Conservation (phyloP, 768 basidiomycete genomes). For the Kwoniella europaea region DNA sequence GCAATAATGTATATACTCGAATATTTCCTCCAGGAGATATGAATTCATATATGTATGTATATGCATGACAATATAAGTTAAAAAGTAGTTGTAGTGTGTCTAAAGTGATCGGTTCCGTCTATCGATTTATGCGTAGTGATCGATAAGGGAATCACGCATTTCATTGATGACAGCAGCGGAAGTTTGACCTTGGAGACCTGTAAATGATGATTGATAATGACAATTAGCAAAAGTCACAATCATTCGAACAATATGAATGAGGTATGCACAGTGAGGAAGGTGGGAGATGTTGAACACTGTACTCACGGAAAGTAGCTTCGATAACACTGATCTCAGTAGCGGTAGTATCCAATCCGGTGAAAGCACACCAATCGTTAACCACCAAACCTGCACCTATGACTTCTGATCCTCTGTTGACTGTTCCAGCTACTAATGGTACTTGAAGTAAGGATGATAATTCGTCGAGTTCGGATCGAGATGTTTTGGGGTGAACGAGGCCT, state of each 20-base stretch:
- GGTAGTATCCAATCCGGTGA: slow-evolving; percentile 99
- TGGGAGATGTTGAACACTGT: no score
- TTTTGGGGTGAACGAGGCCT: slow-evolving; percentile 96
- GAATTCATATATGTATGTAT: not conserved
- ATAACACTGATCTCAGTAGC: slow-evolving; percentile 98
- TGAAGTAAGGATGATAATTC: slow-evolving; percentile 92
- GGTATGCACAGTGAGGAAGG: no score
- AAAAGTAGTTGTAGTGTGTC: not conserved
- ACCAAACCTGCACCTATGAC: slow-evolving; percentile 96
- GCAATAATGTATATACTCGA: no score
- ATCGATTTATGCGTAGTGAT: slow-evolving; percentile 79
- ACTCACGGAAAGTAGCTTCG: slow-evolving; percentile 94
- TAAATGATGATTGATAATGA: not conserved
- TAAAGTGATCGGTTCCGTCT: not conserved
- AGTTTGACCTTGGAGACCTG: slow-evolving; percentile 84
- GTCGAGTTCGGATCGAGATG: slow-evolving; percentile 95
- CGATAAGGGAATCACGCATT: slow-evolving; percentile 88
- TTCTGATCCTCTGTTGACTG: slow-evolving; percentile 97
- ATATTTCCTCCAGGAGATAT: not conserved
- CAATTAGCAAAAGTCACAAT: not conserved
- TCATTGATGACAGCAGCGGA: slow-evolving; percentile 82
- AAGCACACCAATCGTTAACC: slow-evolving; percentile 99
- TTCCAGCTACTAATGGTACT: slow-evolving; percentile 93
- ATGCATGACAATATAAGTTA: not conserved
- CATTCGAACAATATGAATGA: not conserved